phyloP scores from a whole-genome alignment of 129 eudicot genomes.

The Cynara cardunculus region DNA sequence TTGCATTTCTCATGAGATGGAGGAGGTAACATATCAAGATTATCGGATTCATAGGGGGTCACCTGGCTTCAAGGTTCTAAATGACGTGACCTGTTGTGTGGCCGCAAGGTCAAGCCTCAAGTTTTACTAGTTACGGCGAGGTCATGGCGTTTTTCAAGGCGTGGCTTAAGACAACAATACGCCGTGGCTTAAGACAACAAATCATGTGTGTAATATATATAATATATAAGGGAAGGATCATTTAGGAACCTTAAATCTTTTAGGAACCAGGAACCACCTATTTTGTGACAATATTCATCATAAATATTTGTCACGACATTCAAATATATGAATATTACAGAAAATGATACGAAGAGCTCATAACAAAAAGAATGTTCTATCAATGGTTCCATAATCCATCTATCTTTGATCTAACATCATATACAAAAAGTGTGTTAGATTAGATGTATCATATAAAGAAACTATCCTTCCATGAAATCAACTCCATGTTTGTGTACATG shows the following conservation, averaged over 20 bases:
- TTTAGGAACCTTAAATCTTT: background rate
- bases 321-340: background rate
- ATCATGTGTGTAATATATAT: background rate
- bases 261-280: background rate
- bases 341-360: background rate
- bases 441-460: background rate
- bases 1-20: background rate
- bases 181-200: background rate
- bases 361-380: background rate
- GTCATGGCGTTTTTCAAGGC: background rate
- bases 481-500: background rate
- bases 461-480: background rate
- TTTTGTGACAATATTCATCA: background rate
- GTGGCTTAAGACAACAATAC: too few relatives aligned
- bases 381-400: background rate
- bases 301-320: background rate
- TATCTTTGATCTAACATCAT: background rate
- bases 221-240: background rate
- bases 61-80: background rate
- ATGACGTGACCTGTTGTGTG: too few relatives aligned
- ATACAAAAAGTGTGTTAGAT: background rate
- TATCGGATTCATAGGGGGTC: background rate
- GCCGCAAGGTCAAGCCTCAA: too few relatives aligned
- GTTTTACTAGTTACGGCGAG: background rate
- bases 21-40: background rate